phyloP scores from a whole-genome alignment of 805 yeast species.

The Metschnikowia proteae region DNA sequence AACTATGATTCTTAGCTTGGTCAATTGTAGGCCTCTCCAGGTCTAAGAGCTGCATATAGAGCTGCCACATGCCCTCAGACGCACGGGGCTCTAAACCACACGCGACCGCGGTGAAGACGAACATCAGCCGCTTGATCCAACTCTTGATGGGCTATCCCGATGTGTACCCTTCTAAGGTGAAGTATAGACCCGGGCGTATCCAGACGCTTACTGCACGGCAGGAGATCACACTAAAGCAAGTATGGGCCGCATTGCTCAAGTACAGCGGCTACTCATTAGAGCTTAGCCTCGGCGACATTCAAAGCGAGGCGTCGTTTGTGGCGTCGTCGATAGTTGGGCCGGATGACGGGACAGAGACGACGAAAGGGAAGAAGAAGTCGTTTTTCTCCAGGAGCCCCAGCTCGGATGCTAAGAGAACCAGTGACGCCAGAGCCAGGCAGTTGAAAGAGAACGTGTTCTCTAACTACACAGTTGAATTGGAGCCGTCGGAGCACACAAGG shows the following conservation, averaged over 20 bases:
- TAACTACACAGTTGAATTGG: slow-evolving; percentile 21
- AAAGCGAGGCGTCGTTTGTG: slow-evolving; percentile 29
- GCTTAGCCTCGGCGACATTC: slow-evolving; percentile 27
- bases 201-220: slow-evolving; percentile 29
- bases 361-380: slow-evolving; percentile 31
- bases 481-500: slow-evolving; percentile 20
- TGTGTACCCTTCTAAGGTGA: slow-evolving; percentile 20
- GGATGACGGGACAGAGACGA: slow-evolving; percentile 14
- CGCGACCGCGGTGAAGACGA: not conserved
- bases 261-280: slow-evolving; percentile 45
- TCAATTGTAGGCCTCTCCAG: not conserved
- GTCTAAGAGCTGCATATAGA: not conserved
- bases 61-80: not conserved
- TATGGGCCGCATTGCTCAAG: slow-evolving; percentile 18
- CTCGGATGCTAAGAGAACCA: slow-evolving; percentile 13
- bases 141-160: slow-evolving; percentile 8
- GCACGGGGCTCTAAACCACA: not conserved
- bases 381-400: slow-evolving; percentile 20
- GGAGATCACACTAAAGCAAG: slow-evolving; percentile 17
- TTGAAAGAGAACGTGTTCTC: slow-evolving; percentile 27
- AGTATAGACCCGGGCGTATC: slow-evolving; percentile 35
- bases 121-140: not conserved
- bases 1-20: too few species aligned
- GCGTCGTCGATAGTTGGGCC: slow-evolving; percentile 23
- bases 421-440: slow-evolving; percentile 26